Conservation (phyloP, 805 yeast species). For the Candida ulmi region DNA sequence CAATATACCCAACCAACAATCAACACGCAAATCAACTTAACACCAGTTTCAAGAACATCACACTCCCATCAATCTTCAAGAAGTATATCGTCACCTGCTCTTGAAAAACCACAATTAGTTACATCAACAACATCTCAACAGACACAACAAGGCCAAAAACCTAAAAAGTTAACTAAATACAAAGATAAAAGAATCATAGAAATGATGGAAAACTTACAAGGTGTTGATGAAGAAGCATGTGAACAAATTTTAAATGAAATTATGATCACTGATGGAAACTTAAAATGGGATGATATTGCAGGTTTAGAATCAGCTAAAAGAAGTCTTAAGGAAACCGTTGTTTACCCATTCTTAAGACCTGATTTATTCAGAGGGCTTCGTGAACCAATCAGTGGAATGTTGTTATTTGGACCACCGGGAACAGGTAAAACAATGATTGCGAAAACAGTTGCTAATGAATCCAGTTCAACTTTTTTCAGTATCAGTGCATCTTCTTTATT, state of each 20-base stretch:
- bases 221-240: constrained; percentile 78
- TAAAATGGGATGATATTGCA: constrained; percentile 94
- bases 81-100: neutral
- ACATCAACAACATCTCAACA: neutral
- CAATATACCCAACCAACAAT: constrained; percentile 22
- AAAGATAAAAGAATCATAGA: constrained; percentile 14
- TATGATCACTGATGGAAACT: constrained; percentile 86
- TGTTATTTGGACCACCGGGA: constrained; percentile 96
- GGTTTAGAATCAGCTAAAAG: constrained; percentile 85
- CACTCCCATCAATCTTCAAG: neutral
- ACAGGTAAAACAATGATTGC: constrained; percentile 99
- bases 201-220: constrained; percentile 24
- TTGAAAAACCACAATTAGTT: neutral
- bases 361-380: constrained; percentile 87
- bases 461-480: constrained; percentile 88
- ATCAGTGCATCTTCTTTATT: constrained; percentile 89
- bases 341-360: constrained; percentile 91
- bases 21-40: constrained; percentile 22
- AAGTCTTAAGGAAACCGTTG: constrained; percentile 91
- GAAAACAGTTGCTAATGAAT: constrained; percentile 94
- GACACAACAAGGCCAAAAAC: neutral
- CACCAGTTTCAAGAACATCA: constrained; percentile 7
- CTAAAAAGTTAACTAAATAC: constrained; percentile 5
- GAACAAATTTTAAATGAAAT: constrained; percentile 85
- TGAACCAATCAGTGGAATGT: constrained; percentile 96